Base-by-base conservation (phyloP, 2,329 filamentous ascomycete genomes). In the Zymoseptoria ardabiliae region DNA sequence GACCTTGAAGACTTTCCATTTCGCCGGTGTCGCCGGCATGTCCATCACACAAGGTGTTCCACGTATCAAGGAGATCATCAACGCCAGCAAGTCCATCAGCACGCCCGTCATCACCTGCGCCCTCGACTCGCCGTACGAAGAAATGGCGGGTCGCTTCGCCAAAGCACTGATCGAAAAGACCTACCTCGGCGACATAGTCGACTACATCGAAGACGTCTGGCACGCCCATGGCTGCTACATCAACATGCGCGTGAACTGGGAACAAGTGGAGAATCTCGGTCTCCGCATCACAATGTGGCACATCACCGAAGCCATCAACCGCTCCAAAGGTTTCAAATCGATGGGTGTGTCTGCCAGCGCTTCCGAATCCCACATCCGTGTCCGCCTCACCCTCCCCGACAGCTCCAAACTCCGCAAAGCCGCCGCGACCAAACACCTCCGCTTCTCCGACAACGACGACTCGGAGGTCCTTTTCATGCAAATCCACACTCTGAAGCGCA, bases 41-140 rank as follows among this genome's bases (percentile, higher is more conserved):
- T 96, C 91, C 82, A 96, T 99, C 72, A 99, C 94, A 0, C 91
- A 97, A 72, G 94, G 94, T 89, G 94, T 99, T 6, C 94, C 94
- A 1, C 93, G 94, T 86, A 99, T 99, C 79, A 99, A 99, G 78
- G 94, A 99, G 81, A 99, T 99, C 67, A 99, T 99, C 85, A 99
- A 99, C 76, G 94, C 94, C 5, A 96, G 91, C 8, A 96, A 91
- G 73, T 80, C 81, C 54, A 99, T 99, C 75, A 95, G 89, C 73
- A 99, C 94, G 0, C 94, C 94, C 0, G 88, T 99, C 71, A 96
- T 99, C 66, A 86, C 84, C 5, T 97, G 94, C 70, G 87, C 90
- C 4, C 80, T 97, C 4, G 82, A 90, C 64, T 94, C 91, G 70
- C 85, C 86, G 61, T 78, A 82, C 58, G 84, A 88, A 65, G 85